Conservation (phyloP, 768 basidiomycete genomes). For the Collybiopsis luxurians region DNA sequence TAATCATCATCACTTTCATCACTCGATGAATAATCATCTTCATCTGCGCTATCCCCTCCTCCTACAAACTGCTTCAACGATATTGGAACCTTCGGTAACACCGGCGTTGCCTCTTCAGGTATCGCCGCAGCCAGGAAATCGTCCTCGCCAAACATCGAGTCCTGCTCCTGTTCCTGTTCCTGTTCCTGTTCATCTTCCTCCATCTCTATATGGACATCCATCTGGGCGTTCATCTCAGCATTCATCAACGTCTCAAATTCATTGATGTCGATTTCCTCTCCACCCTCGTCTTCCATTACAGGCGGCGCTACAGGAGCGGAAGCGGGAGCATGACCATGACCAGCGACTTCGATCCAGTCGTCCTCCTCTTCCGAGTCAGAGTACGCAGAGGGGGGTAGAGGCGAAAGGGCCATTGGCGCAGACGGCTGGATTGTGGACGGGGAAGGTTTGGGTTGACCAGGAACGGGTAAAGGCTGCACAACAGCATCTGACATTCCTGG, state of each 20-base stretch:
- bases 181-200: neutral
- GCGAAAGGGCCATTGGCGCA: constrained; percentile 19
- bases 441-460: neutral
- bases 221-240: constrained; percentile 31
- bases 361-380: constrained; percentile 41
- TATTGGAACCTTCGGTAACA: constrained; percentile 27
- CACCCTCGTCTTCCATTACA: constrained; percentile 11
- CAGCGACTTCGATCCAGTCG: constrained; percentile 50
- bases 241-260: constrained; percentile 38
- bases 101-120: constrained; percentile 30
- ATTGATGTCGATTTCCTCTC: constrained; percentile 34
- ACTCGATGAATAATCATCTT: constrained; percentile 52
- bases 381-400: constrained; percentile 11
- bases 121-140: constrained; percentile 38
- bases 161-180: constrained; percentile 25
- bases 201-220: constrained; percentile 6
- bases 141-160: constrained; percentile 33
- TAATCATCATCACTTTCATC: constrained; percentile 56
- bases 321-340: constrained; percentile 12
- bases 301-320: neutral
- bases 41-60: constrained; percentile 32
- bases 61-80: constrained; percentile 50
- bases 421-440: constrained; percentile 12
- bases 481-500: constrained; percentile 11
- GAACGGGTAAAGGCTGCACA: constrained; percentile 13